Percentiles rank a stretch among this genome's conserved stretches.
Conservation (phyloP, 768 basidiomycete genomes). For the Pleurotus tuber-regium region DNA sequence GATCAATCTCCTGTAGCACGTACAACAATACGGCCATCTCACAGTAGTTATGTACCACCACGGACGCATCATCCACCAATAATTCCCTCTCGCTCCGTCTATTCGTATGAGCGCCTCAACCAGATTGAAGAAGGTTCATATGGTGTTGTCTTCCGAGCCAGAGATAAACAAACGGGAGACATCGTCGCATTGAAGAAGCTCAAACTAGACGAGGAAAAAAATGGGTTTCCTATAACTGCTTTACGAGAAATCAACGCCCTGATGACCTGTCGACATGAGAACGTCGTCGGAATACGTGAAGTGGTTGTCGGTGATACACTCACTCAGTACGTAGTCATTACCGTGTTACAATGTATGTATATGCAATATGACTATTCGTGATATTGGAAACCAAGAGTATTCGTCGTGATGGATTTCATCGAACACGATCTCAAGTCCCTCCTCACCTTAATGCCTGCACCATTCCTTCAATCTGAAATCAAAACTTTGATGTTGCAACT, state of each 20-base stretch:
- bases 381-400: conserved; percentile 60
- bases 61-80: conserved; percentile 78
- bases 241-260: conserved; percentile 94
- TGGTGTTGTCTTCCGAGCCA: conserved; percentile 95
- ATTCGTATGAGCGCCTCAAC: conserved; percentile 90
- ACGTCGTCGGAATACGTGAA: conserved; percentile 95
- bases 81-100: conserved; percentile 87
- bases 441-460: conserved; percentile 90
- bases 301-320: conserved; percentile 98
- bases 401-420: conserved; percentile 99
- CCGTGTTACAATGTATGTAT: conserved; percentile 17
- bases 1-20: conserved; percentile 13
- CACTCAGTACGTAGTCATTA: conserved; percentile 81
- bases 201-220: conserved; percentile 97
- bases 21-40: conserved; percentile 23
- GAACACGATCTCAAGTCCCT: conserved; percentile 99
- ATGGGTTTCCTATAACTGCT: conserved; percentile 97
- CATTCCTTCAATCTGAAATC: conserved; percentile 97
- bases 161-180: conserved; percentile 91
- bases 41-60: conserved; percentile 74
- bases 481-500: conserved; percentile 96
- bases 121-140: conserved; percentile 99
- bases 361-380: conserved; percentile 29
- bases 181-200: conserved; percentile 97
- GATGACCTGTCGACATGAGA: conserved; percentile 91